Conservation (phyloP, 2,329 filamentous ascomycete genomes). For the Aspergillus oerlinghausenensis region DNA sequence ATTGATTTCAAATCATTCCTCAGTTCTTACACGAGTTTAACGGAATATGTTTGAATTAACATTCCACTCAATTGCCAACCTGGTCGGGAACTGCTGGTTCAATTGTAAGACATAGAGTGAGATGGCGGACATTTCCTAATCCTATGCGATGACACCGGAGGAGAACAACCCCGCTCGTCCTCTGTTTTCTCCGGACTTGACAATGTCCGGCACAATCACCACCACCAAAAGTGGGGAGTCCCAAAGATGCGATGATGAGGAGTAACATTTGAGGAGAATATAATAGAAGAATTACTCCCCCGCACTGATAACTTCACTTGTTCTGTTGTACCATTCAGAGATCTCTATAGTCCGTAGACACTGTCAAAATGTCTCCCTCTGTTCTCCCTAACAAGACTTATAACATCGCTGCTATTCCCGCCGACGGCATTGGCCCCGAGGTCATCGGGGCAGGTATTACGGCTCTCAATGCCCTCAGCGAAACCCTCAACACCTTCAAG, state of each 20-base stretch:
- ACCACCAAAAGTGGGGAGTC: background rate
- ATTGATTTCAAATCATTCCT: no score
- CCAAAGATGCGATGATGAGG: no score
- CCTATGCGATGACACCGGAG: background rate
- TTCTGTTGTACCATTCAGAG: background rate
- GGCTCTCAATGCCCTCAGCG: constrained; percentile 48
- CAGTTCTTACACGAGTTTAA: no score
- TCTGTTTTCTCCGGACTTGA: background rate
- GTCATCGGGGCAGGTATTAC: constrained; percentile 61
- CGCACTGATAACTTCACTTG: background rate
- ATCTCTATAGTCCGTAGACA: background rate
- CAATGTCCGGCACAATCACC: background rate
- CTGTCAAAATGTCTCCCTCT: background rate
- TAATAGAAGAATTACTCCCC: background rate
- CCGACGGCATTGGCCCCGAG: constrained; percentile 66
- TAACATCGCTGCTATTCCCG: constrained; percentile 61
- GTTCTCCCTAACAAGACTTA: constrained; percentile 26
- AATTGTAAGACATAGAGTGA: no score
- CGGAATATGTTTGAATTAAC: no score
- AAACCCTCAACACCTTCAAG: constrained; percentile 51
- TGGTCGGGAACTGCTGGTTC: no score
- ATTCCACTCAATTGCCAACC: no score
- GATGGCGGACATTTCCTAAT: no score
- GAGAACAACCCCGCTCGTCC: background rate
- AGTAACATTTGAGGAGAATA: background rate